A percentile compares a stretch with the other conserved stretches of the same genome.
phyloP scores from a whole-genome alignment of 1,284 basidiomycete species.

The Malassezia japonica region DNA sequence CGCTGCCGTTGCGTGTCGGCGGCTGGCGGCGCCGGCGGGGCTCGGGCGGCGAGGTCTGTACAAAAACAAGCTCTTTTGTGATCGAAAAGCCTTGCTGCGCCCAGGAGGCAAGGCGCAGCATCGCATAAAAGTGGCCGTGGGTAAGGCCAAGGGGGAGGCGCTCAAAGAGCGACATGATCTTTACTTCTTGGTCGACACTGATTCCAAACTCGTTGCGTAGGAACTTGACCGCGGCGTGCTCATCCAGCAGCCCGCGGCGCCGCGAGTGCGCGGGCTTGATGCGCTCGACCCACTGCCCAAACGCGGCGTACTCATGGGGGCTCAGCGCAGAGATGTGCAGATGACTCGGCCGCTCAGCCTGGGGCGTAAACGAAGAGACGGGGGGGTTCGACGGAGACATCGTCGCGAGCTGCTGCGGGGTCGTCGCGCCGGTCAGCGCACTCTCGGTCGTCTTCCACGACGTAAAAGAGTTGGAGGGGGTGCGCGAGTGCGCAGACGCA shows the following conservation, averaged over 20 bases:
- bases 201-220: constrained; percentile 39
- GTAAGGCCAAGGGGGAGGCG: constrained; percentile 37
- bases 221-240: constrained; percentile 41
- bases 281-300: constrained; percentile 28
- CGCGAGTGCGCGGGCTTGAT: constrained; percentile 39
- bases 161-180: constrained; percentile 46
- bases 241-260: constrained; percentile 36
- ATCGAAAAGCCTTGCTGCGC: constrained; percentile 34
- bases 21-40: constrained; percentile 1
- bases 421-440: neutral
- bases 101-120: constrained; percentile 44
- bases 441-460: neutral
- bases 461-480: neutral
- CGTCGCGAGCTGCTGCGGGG: neutral
- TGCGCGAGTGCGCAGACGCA: constrained; percentile 2
- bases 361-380: neutral
- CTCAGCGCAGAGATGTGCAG: constrained; percentile 44
- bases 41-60: constrained; percentile 22
- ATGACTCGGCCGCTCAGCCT: constrained; percentile 7
- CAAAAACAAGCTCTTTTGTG: constrained; percentile 34
- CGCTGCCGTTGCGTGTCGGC: neutral
- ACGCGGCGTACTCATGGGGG: constrained; percentile 38
- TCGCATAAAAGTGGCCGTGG: constrained; percentile 43
- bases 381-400: neutral
- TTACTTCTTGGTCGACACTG: constrained; percentile 38